Base-by-base conservation (phyloP, 1,284 basidiomycete species). In the Heterobasidion occidentale region DNA sequence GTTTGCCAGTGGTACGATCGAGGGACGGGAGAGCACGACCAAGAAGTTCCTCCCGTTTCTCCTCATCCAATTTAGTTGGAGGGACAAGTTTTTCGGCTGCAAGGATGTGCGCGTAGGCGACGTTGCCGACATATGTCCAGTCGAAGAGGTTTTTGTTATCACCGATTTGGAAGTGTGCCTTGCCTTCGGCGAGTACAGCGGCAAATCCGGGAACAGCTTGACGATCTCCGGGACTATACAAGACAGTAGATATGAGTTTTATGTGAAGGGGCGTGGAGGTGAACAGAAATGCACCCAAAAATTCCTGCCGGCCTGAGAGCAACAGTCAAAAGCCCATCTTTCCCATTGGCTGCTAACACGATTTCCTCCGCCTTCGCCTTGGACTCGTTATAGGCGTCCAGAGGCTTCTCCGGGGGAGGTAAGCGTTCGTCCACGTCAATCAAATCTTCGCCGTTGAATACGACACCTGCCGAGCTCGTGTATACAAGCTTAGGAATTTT, bases 71-170 rank as follows among this genome's bases (percentile, higher is more conserved):
- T 38, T 74, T 73, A 11, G 77, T 69, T 1, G 77, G 72, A 1
- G 73, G 69, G 53, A 75, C 76, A 45, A 96, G 83, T 65, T 83
- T 86, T 76, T 98, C 95, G 9, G 92, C 90, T 1, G 97, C 97
- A 51, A 99, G 84, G 8, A 99, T 74, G 68, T 99, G 97, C 1
- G 96, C 96, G 66, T 92, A 84, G 0, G 94, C 95, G 59, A 97
- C 89, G 70, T 99, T 99, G 61, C 86, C 92, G 61, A 99, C 94
- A 66, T 98, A 98, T 1, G 96, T 98, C 86, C 92, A 98, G 73
- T 99, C 97, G 65, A 94, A 96, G 9, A 98, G 74, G 70, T 99
- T 99, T 59, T 79, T 83, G 74, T 98, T 98, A 71, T 89, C 78
- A 50, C 97, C 97, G 59, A 99, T 87, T 73, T 98, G 96, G 77